These are phyloP conservation scores for Rhododendron ovatum DNA, from an alignment of 148 eudicot genomes.

Conservation along the genomic window DNA sequence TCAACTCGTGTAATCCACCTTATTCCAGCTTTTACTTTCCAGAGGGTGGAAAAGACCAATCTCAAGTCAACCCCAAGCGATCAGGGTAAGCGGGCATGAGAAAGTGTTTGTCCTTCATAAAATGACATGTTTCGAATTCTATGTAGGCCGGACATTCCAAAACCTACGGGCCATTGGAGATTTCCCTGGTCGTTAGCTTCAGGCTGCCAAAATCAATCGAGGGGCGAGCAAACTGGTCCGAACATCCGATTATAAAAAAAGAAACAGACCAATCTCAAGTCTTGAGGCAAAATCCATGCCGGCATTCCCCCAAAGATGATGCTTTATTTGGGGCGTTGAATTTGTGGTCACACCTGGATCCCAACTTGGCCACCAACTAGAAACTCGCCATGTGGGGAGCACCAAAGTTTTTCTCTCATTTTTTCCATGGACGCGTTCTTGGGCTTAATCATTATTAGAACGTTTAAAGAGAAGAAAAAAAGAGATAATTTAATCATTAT, in stretches of 20 bases:
- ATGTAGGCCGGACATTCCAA: not conserved
- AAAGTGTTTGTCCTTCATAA: too few relatives aligned
- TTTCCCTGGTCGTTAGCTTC: too few relatives aligned
- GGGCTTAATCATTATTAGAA: not conserved
- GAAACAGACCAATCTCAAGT: not conserved
- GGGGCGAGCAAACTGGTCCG: not conserved
- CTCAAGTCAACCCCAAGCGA: not conserved
- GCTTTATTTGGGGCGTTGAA: not conserved
- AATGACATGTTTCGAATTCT: too few relatives aligned
- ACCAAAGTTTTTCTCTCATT: not conserved
- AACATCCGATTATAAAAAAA: too few relatives aligned
- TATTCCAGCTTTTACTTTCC: not conserved
- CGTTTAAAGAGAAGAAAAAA: not conserved
- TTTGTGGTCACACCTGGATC: slow-evolving; percentile 2
- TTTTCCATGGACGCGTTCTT: not conserved
- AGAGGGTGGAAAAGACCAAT: not conserved
- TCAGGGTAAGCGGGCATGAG: too few relatives aligned
- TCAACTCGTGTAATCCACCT: not conserved
- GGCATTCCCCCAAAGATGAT: not conserved
- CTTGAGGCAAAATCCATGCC: not conserved
- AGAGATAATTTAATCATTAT: too few relatives aligned
- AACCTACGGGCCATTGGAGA: not conserved
- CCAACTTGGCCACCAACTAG: not conserved
- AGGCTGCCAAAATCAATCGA: too few relatives aligned
- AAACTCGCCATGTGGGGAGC: not conserved